Evolutionary conservation across 2,329 filamentous ascomycete species (phyloP).

Genomic region (Trichoderma simmonsii): DNA sequence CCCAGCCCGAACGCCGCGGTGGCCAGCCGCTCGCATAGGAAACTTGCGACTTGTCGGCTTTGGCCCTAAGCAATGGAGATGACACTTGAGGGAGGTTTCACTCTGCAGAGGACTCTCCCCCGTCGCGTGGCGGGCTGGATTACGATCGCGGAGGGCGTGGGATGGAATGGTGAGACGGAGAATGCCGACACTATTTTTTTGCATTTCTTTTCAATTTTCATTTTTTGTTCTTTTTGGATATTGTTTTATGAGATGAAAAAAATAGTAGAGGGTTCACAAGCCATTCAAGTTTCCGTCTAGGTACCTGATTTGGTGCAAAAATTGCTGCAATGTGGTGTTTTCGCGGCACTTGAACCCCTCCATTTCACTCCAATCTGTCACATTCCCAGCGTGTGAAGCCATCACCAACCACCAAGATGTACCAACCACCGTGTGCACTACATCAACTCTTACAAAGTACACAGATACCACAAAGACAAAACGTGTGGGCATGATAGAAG

Average conservation of each 20-base stretch:
- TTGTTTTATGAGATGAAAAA: background rate
- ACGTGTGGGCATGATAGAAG: background rate
- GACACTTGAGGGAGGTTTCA: slow-evolving; percentile 68
- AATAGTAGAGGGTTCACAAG: background rate
- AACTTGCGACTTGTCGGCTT: slow-evolving; percentile 59
- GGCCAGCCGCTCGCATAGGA: slow-evolving; percentile 62
- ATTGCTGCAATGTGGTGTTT: background rate
- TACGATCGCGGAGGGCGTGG: slow-evolving; percentile 62
- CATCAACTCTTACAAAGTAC: background rate
- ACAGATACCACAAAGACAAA: too few relatives aligned
- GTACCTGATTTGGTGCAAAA: background rate
- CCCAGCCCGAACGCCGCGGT: slow-evolving; percentile 68
- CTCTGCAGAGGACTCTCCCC: slow-evolving; percentile 70
- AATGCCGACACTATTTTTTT: slow-evolving; percentile 47
- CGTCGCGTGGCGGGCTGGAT: slow-evolving; percentile 69
- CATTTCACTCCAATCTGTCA: background rate
- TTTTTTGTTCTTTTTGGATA: slow-evolving; percentile 27
- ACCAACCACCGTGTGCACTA: background rate
- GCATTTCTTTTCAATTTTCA: slow-evolving; percentile 40
- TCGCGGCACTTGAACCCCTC: background rate
- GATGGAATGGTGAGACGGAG: slow-evolving; percentile 54
- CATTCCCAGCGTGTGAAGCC: background rate
- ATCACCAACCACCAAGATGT: background rate
- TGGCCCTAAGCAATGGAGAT: slow-evolving; percentile 66
- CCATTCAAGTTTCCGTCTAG: background rate